Base-by-base conservation (phyloP, 2,329 filamentous ascomycete genomes). In the Epichloe coenophiala region DNA sequence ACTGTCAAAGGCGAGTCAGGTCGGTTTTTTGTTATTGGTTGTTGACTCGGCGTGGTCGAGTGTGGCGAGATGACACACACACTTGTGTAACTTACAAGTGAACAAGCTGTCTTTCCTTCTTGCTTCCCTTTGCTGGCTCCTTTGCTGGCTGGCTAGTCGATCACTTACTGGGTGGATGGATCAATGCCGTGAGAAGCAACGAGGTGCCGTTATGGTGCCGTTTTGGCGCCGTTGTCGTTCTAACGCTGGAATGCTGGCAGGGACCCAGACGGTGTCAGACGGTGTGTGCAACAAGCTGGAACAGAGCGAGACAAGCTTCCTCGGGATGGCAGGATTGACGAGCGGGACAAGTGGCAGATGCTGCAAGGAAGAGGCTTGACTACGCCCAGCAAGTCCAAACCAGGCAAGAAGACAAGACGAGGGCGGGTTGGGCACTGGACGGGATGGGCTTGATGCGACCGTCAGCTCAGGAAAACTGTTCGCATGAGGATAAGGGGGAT, bases 171-270 rank as follows among this genome's bases (percentile, higher is more conserved):
- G 21, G 9, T 31, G n/a, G 19, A 21, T 11, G 39, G 23, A 27
- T 27, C 6, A 37, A 33, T 12, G 13, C 23, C 13, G 38, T 17
- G 36, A 7, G 37, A 47, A 3, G 5, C 13, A 37, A 33, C 33
- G 21, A 40, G 5, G 41, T 21, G 41, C 23, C n/a, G n/a, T n/a
- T n/a, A n/a, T n/a, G n/a, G n/a, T n/a, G n/a, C n/a, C 49, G 31
- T 17, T 31, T 31, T 41, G 35, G 23, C 23, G 17, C 45, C 39
- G 41, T 35, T 15, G 17, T 35, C 49, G 37, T 36, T 36, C 43
- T 41, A 21, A 39, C 27, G 38, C 42, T 47, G 49, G 38, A 51
- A 51, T 51, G 44, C 31, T 27, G 45, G 15, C 31, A 19, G 31
- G 33, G 43, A 38, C 40, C 19, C 21, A 37, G 33, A 37, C 17